Evolutionary conservation across 2,329 filamentous ascomycete species (phyloP).

Genomic region (Colletotrichum sp.): DNA sequence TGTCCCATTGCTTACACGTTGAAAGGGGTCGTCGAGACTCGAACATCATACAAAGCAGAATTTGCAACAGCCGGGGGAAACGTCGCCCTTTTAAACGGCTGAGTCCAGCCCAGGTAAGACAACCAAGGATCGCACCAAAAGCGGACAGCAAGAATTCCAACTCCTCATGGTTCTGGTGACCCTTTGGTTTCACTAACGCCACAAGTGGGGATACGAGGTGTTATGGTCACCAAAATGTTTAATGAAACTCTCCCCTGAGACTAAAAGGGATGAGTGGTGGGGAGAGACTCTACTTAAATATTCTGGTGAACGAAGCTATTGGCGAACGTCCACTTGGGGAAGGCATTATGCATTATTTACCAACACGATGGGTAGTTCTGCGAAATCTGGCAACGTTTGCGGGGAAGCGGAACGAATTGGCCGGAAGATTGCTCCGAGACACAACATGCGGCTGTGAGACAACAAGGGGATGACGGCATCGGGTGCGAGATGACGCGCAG

Average conservation of each 20-base stretch:
- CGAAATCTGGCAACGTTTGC: neutral
- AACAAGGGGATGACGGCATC: neutral
- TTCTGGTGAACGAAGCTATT: neutral
- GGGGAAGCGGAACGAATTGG: neutral
- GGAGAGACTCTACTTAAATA: neutral
- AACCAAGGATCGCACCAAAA: neutral
- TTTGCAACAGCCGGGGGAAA: neutral
- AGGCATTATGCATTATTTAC: neutral
- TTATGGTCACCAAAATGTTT: neutral
- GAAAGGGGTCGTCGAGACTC: neutral
- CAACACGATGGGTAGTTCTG: neutral
- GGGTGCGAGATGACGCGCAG: neutral
- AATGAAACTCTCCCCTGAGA: neutral
- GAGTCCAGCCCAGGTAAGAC: neutral
- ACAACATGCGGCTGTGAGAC: neutral
- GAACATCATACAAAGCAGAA: neutral
- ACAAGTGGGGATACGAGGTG: neutral
- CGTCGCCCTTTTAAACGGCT: neutral
- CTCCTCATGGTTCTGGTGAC: neutral
- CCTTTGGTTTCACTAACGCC: neutral
- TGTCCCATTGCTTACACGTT: conserved; percentile 42
- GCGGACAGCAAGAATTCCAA: neutral
- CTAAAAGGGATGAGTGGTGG: fast-evolving
- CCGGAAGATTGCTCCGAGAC: neutral
- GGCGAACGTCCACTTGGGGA: neutral